Evolutionary conservation across 106 monocot species (phyloP).

Genomic region (Cymbidium sinense): DNA sequence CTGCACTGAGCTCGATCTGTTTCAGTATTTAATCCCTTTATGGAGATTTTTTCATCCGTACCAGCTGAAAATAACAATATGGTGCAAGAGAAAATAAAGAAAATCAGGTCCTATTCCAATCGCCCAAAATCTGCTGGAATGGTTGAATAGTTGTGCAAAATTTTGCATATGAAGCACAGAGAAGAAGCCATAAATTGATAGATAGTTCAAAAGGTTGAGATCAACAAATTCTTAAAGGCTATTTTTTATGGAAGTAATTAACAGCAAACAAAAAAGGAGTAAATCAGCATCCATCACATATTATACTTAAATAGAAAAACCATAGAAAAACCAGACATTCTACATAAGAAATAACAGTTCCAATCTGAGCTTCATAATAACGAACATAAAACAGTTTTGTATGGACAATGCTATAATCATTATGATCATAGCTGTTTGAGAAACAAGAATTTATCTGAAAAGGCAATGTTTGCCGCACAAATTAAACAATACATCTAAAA

Average conservation of each 20-base stretch:
- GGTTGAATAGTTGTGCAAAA: neutral
- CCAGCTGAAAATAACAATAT: slow-evolving; percentile 24
- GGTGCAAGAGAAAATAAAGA: neutral
- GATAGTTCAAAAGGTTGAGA: neutral
- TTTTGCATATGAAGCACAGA: neutral
- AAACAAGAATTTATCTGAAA: neutral
- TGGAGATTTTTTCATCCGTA: slow-evolving; percentile 35
- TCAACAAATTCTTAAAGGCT: neutral
- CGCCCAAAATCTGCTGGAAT: neutral
- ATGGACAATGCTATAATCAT: neutral
- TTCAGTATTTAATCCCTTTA: slow-evolving; percentile 24
- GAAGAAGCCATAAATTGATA: neutral
- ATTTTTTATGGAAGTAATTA: neutral
- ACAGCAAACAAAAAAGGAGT: neutral
- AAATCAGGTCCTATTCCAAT: neutral
- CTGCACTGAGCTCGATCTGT: slow-evolving; percentile 12
- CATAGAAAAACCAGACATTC: neutral
- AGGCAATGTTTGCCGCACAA: neutral
- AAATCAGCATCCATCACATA: neutral
- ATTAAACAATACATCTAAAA: neutral
- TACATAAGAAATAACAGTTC: neutral
- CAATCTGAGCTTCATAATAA: neutral
- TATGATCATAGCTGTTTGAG: neutral
- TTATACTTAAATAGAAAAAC: neutral
- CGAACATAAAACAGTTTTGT: neutral